Percentiles rank a stretch among this genome's conserved stretches.
Conservation (phyloP, 2,329 filamentous ascomycete genomes). For the Fusarium avenaceum region DNA sequence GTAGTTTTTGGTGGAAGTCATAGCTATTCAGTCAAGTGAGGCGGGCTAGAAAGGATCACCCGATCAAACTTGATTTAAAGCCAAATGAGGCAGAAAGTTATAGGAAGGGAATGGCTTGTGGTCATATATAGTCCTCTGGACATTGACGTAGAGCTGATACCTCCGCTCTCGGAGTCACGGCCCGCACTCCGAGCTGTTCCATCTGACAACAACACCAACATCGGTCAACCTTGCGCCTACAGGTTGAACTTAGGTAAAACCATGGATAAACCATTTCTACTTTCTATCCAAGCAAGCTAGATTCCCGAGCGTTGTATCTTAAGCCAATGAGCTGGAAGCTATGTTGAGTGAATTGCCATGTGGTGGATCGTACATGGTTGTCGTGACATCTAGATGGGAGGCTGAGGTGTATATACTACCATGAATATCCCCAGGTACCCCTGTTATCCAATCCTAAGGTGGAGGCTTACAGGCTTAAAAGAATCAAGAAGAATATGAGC, state of each 20-base stretch:
- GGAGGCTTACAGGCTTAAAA: too few species aligned
- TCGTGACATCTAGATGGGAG: neutral
- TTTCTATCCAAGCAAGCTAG: neutral
- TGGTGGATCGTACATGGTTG: neutral
- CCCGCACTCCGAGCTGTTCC: neutral
- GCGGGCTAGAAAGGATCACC: neutral
- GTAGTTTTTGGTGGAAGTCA: neutral
- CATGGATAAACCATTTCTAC: neutral
- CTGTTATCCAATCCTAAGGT: too few species aligned
- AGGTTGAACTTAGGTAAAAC: conserved; percentile 18
- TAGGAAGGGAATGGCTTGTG: neutral
- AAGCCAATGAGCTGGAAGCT: neutral
- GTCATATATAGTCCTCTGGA: neutral
- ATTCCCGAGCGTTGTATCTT: accelerated
- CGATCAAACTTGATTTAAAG: too few species aligned
- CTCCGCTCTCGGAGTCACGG: neutral
- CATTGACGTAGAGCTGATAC: neutral
- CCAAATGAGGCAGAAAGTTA: too few species aligned
- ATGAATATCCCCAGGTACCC: too few species aligned
- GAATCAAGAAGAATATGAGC: neutral
- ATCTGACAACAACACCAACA: too few species aligned
- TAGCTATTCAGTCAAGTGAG: neutral
- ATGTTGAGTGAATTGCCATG: accelerated
- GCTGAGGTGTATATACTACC: too few species aligned
- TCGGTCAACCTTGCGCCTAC: neutral